Percentiles rank a stretch among this genome's conserved stretches.
Evolutionary conservation across 2,329 filamentous ascomycete genomes (phyloP).

Genomic region (Pseudogymnoascus sp.): DNA sequence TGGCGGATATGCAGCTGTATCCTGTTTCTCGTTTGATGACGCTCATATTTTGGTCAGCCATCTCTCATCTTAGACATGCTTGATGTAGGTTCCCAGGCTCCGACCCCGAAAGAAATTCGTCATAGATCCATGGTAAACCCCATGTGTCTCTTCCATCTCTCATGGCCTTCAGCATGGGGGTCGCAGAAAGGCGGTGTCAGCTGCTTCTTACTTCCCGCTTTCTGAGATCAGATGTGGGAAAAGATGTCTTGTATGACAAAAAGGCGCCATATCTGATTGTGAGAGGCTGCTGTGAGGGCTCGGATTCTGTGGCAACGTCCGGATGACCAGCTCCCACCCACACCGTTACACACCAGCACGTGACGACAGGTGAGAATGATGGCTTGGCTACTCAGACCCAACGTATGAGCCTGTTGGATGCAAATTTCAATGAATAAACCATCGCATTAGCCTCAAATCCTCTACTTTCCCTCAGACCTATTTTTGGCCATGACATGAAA

Average conservation of each 20-base stretch:
- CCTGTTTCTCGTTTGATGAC: not conserved
- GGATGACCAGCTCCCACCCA: not conserved
- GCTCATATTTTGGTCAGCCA: not conserved
- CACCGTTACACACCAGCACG: not conserved
- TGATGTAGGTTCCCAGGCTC: not conserved
- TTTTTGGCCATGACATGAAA: not conserved
- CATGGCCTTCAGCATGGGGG: not conserved
- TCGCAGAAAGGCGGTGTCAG: not conserved
- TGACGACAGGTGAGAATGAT: not conserved
- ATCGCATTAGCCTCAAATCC: not conserved
- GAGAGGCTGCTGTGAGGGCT: not conserved
- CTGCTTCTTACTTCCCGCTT: not conserved
- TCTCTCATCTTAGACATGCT: not conserved
- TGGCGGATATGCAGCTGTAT: not conserved
- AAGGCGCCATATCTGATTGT: not conserved
- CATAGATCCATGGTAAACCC: not conserved
- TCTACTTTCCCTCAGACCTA: not conserved
- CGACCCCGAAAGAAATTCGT: not conserved
- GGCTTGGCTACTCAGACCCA: not conserved
- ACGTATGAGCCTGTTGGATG: not conserved
- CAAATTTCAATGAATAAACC: not conserved
- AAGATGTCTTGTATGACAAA: not conserved
- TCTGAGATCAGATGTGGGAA: not conserved
- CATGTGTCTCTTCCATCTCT: not conserved
- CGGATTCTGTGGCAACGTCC: not conserved